Evolutionary conservation across 2,329 filamentous ascomycete genomes (phyloP).

Genomic region (Cladosporium sp.): DNA sequence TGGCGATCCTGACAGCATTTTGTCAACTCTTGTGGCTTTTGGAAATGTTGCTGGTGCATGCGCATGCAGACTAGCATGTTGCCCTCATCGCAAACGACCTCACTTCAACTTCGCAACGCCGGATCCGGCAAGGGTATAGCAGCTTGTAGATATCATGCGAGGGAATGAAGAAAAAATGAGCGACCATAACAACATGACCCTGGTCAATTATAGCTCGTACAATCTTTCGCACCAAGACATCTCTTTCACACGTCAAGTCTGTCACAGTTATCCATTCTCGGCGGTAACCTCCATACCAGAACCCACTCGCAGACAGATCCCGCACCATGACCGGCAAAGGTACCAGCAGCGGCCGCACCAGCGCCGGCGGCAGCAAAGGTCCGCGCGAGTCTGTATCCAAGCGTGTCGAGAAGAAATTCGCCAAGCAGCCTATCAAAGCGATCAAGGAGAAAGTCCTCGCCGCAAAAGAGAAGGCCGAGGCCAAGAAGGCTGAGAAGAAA

Average conservation of each 20-base stretch:
- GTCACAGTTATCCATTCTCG: no score
- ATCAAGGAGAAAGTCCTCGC: constrained; percentile 3
- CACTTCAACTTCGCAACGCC: not conserved
- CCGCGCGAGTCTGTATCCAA: not conserved
- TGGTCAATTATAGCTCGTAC: no score
- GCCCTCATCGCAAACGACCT: not conserved
- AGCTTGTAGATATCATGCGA: not conserved
- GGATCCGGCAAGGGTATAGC: not conserved
- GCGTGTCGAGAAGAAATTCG: constrained; percentile 2
- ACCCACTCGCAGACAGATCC: no score
- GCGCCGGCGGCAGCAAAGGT: not conserved
- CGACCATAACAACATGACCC: no score
- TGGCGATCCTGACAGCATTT: no score
- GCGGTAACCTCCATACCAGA: no score
- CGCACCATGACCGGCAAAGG: no score
- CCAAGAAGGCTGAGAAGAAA: not conserved
- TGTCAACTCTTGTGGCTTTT: no score
- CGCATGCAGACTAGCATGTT: not conserved
- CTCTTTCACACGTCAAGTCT: no score
- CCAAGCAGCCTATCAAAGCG: constrained; percentile 2
- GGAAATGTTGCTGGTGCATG: no score
- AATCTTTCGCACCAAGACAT: no score
- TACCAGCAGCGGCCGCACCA: no score
- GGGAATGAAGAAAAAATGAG: not conserved
- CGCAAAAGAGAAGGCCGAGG: not conserved